Evolutionary conservation across 2,329 filamentous ascomycete species (phyloP), one percentile per base, ranked within the genome.

Genomic region (Pseudohalonectria lignicola): DNA sequence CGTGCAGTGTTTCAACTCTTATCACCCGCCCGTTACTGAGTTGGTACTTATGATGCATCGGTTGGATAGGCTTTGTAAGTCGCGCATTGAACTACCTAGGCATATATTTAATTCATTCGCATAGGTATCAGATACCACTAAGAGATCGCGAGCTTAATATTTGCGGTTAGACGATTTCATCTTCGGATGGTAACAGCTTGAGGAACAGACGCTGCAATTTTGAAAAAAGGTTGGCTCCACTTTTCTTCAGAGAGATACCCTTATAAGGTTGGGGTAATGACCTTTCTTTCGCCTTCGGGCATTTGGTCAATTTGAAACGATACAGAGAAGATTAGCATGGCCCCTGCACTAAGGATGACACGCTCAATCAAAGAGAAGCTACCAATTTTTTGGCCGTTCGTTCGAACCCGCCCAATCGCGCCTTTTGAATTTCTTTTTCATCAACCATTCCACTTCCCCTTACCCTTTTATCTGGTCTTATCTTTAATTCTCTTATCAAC

Each of bases 261-360:
- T 31, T 31, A 31, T 31, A 31, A 17, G 15, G 16, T 9, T 18
- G 26, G 15, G 26, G 30, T 37, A 16, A 4, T 19, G 3, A 3
- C 3, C 7, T 1, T 10, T 3, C 15, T 42, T 23, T 44, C 37
- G 49, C 47, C 45, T 52, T 49, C 49, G 48, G 49, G 49, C 49
- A 50, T 48, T 46, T 51, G 47, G 45, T 49, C 45, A 49, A 50
- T 49, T 50, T 45, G 45, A 47, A 50, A 49, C 46, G 43, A 49
- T 50, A 48, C 44, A 51, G 45, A 49, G 45, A 48, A 48, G 44
- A 49, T 48, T 48, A 49, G 47, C 47, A 49, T 49, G 46, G 47
- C 46, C 47, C 47, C 47, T 49, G 47, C 72, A 78, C 84, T 87
- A 90, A 90, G 84, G 84, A 88, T 90, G 84, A 88, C 82, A 87